These are phyloP conservation scores for Penicillium nordicum DNA, from an alignment of 2,329 filamentous ascomycete genomes.

Conservation along the genomic window DNA sequence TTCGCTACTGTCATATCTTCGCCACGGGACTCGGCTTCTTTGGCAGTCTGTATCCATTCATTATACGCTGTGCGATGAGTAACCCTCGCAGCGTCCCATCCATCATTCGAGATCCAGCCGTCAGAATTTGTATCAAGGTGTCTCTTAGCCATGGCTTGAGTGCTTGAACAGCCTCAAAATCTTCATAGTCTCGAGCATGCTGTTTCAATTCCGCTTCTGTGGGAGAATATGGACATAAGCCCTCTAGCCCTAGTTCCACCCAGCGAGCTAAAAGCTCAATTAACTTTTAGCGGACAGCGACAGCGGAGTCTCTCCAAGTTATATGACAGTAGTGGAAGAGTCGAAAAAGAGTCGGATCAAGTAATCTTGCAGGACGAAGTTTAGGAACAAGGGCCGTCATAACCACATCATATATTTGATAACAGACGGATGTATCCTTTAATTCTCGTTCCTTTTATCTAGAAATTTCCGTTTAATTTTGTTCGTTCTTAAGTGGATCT, in stretches of 20 bases:
- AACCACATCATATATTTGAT: slow-evolving; percentile 30
- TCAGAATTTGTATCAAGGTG: slow-evolving; percentile 29
- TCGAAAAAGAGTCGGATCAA: slow-evolving; percentile 29
- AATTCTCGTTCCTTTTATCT: slow-evolving; percentile 12
- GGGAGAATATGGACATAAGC: slow-evolving; percentile 25
- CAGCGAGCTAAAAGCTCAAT: slow-evolving; percentile 29
- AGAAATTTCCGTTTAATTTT: slow-evolving; percentile 3
- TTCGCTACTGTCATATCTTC: slow-evolving; percentile 24
- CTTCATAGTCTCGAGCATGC: slow-evolving; percentile 29
- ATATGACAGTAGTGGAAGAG: slow-evolving; percentile 32
- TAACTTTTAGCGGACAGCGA: slow-evolving; percentile 31
- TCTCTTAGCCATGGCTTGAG: slow-evolving; percentile 28
- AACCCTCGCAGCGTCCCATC: slow-evolving; percentile 28
- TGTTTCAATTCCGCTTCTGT: slow-evolving; percentile 25
- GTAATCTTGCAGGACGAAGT: slow-evolving; percentile 23
- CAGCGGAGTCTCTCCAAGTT: slow-evolving; percentile 26
- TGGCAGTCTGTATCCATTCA: slow-evolving; percentile 30
- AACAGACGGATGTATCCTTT: slow-evolving; percentile 29
- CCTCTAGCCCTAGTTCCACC: slow-evolving; percentile 24
- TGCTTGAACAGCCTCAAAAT: slow-evolving; percentile 29
- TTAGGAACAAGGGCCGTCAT: slow-evolving; percentile 25
- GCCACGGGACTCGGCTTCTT: slow-evolving; percentile 20
- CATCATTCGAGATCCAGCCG: slow-evolving; percentile 33
- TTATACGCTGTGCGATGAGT: slow-evolving; percentile 28
- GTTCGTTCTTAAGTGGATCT: slow-evolving; percentile 13